Evolutionary conservation across 371 early-diverging fungal genomes (phyloP).

Genomic region (Umbelopsis sp.): DNA sequence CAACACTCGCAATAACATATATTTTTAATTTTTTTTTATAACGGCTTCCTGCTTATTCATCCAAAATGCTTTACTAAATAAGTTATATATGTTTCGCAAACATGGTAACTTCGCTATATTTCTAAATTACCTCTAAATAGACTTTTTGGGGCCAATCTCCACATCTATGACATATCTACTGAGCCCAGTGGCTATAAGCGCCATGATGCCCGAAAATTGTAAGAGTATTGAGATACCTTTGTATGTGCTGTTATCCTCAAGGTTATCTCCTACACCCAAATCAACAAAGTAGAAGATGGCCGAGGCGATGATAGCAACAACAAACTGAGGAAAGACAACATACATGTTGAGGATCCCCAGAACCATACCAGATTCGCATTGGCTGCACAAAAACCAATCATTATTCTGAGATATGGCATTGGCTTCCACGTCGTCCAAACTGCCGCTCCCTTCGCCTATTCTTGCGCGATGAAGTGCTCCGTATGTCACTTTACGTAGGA

Average conservation of each 20-base stretch:
- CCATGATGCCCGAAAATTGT: slow-evolving; percentile 52
- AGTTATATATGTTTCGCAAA: neutral
- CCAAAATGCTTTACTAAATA: too few species aligned
- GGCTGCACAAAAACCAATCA: neutral
- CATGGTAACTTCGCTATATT: neutral
- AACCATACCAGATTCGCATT: slow-evolving; percentile 52
- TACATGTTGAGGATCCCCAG: slow-evolving; percentile 77
- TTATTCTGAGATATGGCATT: neutral
- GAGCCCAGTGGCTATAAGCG: slow-evolving; percentile 43
- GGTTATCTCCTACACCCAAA: slow-evolving; percentile 26
- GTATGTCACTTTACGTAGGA: neutral
- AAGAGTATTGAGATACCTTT: slow-evolving; percentile 23
- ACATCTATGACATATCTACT: slow-evolving; percentile 21
- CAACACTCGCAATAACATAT: too few species aligned
- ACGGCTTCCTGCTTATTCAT: too few species aligned
- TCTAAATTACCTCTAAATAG: neutral
- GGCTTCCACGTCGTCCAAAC: too few species aligned
- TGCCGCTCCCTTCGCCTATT: too few species aligned
- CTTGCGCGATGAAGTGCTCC: neutral
- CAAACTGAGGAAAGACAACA: slow-evolving; percentile 71
- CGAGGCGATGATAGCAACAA: slow-evolving; percentile 43
- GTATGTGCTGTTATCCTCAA: slow-evolving; percentile 25
- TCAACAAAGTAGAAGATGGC: slow-evolving; percentile 32
- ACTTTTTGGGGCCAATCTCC: neutral
- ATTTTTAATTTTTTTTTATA: too few species aligned